These are phyloP conservation scores for Ogataea sp. DNA, from an alignment of 805 yeast genomes.

Conservation along the genomic window DNA sequence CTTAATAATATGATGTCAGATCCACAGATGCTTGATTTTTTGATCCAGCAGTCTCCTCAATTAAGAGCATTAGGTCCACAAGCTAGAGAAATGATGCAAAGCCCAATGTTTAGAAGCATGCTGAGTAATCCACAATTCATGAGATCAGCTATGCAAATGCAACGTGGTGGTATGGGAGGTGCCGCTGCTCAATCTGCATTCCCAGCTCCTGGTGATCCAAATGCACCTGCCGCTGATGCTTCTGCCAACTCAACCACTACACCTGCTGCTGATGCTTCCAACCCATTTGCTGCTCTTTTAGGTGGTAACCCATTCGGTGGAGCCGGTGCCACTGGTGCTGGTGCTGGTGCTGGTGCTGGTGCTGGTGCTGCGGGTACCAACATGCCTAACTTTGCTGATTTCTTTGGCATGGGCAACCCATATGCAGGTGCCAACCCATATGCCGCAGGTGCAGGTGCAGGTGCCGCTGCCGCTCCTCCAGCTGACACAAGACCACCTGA, in stretches of 20 bases:
- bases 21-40: constrained; percentile 79
- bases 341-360: constrained; percentile 14
- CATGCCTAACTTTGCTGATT: constrained; percentile 35
- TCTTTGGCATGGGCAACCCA: constrained; percentile 50
- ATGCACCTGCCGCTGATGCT: constrained; percentile 3
- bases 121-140: constrained; percentile 77
- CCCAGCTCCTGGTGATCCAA: constrained; percentile 42
- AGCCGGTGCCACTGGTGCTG: constrained; percentile 7
- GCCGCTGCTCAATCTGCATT: constrained; percentile 23
- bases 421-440: too few relatives aligned
- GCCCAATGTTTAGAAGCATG: constrained; percentile 75
- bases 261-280: neutral
- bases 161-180: constrained; percentile 34
- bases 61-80: constrained; percentile 84
- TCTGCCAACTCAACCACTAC: constrained; percentile 3
- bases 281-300: constrained; percentile 33
- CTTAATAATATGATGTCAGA: constrained; percentile 77
- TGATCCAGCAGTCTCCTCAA: constrained; percentile 80
- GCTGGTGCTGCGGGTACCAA: constrained; percentile 19
- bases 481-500: constrained; percentile 70
- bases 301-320: constrained; percentile 35
- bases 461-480: constrained; percentile 53
- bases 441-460: constrained; percentile 40
- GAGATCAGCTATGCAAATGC: constrained; percentile 75
- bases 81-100: constrained; percentile 77